Base-by-base conservation (phyloP, 2,329 filamentous ascomycete species). In the Cylindrodendrum hubeiense region DNA sequence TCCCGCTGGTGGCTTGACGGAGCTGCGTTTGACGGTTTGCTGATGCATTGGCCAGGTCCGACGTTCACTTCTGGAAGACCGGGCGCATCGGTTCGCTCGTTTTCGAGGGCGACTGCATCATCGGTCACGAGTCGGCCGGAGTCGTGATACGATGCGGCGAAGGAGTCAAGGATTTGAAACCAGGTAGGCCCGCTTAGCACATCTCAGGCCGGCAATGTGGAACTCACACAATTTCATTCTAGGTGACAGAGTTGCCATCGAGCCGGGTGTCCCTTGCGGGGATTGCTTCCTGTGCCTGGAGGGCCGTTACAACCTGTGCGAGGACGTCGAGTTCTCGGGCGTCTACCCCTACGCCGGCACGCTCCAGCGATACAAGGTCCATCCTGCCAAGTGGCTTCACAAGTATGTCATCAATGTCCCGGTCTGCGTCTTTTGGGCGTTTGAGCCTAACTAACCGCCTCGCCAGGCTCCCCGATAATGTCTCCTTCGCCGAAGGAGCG, bases 41-140 rank as follows among this genome's bases (percentile, higher is more conserved):
- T 68, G 37, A 67, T 44, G 5, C 13, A 10, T 3, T 10, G 22
- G 12, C 17, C 30, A 88, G 86, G 43, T 91, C 89, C 1, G 90
- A 92, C 71, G 85, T 92, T 67, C 90, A 92, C 74, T 90, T 91
- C 70, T 92, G 90, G 90, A 89, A 89, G 71, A 80, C 83, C 0
- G 90, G 90, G 24, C 79, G 84, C 13, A 92, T 92, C 71, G 90
- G 90, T 3, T 83, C 85, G 2, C 81, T 92, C 2, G 83, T 88
- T 2, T 85, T 92, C 13, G 84, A 89, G 63, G 86, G 86, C 21
- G 87, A 91, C 68, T 90, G 88, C 71, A 89, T 91, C 56, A 83
- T 91, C 49, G 89, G 90, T 22, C 90, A 91, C 67, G 89, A 92
- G 76, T 88, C 86, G 4, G 85, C 89, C 10, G 90, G 89, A 5